These are phyloP conservation scores for Suillus subaureus DNA, from an alignment of 768 basidiomycete genomes.

Conservation along the genomic window DNA sequence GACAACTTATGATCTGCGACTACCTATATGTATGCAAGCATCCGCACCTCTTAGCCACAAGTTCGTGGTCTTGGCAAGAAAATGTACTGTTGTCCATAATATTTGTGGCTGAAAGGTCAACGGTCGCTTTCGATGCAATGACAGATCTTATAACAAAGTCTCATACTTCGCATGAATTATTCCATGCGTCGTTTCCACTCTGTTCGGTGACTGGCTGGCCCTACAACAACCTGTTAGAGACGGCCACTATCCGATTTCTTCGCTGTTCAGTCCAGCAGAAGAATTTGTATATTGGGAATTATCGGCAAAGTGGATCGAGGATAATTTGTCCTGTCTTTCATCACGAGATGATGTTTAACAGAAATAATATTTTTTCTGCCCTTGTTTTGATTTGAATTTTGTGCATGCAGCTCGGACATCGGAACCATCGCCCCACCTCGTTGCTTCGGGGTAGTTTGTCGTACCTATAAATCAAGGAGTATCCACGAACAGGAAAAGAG, in stretches of 20 bases:
- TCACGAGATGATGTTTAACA: background rate
- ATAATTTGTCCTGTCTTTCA: background rate
- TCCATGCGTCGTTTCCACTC: background rate
- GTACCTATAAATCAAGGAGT: conserved; percentile 17
- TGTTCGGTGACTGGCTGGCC: background rate
- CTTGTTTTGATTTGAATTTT: background rate
- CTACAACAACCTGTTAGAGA: background rate
- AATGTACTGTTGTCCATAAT: background rate
- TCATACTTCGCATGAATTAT: background rate
- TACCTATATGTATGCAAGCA: background rate
- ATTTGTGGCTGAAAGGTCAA: background rate
- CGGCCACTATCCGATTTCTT: background rate
- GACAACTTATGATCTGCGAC: background rate
- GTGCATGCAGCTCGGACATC: conserved; percentile 16
- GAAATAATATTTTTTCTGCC: background rate
- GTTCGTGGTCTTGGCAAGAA: background rate
- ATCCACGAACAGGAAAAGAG: conserved; percentile 13
- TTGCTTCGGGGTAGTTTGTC: conserved; percentile 10
- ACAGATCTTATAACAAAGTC: background rate
- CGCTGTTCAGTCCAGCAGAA: background rate
- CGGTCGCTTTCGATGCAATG: background rate
- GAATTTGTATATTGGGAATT: background rate
- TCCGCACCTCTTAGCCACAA: background rate
- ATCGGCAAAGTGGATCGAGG: background rate
- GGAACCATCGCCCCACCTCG: conserved; percentile 11